These are phyloP conservation scores for Dictyostelium capitatum DNA, from an alignment of 78 protist genomes.

Conservation along the genomic window DNA sequence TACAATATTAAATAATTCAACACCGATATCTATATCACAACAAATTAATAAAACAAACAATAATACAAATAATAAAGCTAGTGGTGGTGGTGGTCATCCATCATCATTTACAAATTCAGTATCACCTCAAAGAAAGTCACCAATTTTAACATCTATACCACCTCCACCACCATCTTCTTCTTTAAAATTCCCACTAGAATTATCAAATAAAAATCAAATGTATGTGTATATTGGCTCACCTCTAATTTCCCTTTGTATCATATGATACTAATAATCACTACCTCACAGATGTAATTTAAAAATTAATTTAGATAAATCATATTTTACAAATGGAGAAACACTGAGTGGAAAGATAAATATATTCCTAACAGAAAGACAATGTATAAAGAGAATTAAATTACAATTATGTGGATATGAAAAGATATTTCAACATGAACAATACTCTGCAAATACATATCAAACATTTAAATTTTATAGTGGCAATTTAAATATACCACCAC, in stretches of 20 bases:
- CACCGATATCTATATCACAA: neutral
- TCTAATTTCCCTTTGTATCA: no score
- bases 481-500: conserved; percentile 12
- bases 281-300: conserved; percentile 51
- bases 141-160: conserved; percentile 21
- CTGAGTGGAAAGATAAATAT: conserved; percentile 42
- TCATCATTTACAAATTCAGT: neutral
- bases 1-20: neutral
- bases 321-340: conserved; percentile 45
- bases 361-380: conserved; percentile 46
- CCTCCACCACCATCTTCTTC: conserved; percentile 39
- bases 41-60: neutral
- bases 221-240: no score
- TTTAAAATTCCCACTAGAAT: conserved; percentile 26
- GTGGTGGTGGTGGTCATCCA: neutral
- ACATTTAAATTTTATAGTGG: conserved; percentile 49
- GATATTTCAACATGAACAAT: neutral
- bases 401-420: conserved; percentile 72
- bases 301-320: conserved; percentile 60
- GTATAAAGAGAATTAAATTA: conserved; percentile 37
- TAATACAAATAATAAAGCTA: neutral
- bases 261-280: neutral
- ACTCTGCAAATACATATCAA: conserved; percentile 32
- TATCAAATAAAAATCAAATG: conserved; percentile 22
- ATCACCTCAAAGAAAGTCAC: conserved; percentile 16